A percentile compares a stretch with the other conserved stretches of the same genome.
Evolutionary conservation across 2,329 filamentous ascomycete species (phyloP).

Genomic region (Aspergillus niger): DNA sequence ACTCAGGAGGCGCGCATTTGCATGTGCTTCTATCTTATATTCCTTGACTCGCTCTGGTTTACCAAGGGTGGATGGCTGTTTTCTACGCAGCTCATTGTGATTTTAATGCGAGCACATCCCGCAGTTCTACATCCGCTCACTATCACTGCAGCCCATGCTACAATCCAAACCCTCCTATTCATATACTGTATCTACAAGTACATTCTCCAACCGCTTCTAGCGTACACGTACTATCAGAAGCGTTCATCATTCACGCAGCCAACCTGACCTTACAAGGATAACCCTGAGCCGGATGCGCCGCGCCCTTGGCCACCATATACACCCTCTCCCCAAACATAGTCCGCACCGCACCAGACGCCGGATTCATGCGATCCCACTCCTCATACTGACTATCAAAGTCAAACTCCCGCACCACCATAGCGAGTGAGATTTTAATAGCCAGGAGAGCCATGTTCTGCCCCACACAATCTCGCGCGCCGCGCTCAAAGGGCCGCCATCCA

Average conservation of each 20-base stretch:
- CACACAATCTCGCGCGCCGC: conserved; percentile 52
- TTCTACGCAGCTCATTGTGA: no score
- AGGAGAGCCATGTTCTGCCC: conserved; percentile 53
- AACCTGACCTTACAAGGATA: not conserved
- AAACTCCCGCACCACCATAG: conserved; percentile 27
- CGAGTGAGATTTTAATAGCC: conserved; percentile 36
- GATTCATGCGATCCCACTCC: not conserved
- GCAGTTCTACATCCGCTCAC: no score
- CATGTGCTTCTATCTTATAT: no score
- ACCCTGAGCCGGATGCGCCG: not conserved
- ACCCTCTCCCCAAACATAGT: not conserved
- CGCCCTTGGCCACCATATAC: not conserved
- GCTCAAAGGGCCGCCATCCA: conserved; percentile 54
- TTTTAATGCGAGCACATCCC: no score
- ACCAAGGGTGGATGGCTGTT: no score
- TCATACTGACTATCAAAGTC: conserved; percentile 10
- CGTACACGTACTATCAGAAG: no score
- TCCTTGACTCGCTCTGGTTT: no score
- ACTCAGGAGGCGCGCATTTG: no score
- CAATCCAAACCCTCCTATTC: no score
- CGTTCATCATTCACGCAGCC: not conserved
- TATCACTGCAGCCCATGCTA: no score
- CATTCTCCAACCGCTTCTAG: no score
- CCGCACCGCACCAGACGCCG: not conserved
- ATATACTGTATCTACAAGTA: no score